Conservation (phyloP, 2,329 filamentous ascomycete genomes). For the Sporothrix pseudoabietina region DNA sequence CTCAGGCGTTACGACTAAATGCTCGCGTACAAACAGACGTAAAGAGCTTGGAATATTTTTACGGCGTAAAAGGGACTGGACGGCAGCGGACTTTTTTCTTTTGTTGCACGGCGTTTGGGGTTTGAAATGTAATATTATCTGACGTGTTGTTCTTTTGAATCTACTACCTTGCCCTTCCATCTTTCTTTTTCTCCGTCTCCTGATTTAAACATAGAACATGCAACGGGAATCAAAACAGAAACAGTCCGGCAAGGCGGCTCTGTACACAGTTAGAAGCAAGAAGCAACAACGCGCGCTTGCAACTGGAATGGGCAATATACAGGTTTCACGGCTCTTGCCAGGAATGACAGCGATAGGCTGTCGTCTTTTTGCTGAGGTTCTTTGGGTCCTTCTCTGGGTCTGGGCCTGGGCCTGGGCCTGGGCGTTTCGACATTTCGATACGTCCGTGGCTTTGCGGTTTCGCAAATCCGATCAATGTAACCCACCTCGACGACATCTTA, state of each 20-base stretch:
- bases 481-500: background rate
- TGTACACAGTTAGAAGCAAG: background rate
- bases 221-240: background rate
- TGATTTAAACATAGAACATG: background rate
- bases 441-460: background rate
- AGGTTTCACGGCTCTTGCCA: slow-evolving; percentile 17
- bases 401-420: background rate
- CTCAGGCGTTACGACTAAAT: slow-evolving; percentile 6
- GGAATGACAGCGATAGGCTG: slow-evolving; percentile 24
- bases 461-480: slow-evolving; percentile 9
- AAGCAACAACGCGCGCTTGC: background rate
- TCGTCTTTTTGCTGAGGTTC: background rate
- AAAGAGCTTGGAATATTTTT: background rate
- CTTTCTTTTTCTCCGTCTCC: background rate
- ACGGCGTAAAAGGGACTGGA: slow-evolving; percentile 18
- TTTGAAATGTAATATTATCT: background rate
- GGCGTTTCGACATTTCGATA: slow-evolving; percentile 1
- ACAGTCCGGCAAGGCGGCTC: background rate
- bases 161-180: background rate
- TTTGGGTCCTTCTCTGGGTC: background rate
- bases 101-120: slow-evolving; percentile 17
- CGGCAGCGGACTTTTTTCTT: background rate
- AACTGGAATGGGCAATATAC: slow-evolving; percentile 14
- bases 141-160: background rate
- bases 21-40: background rate